A percentile compares a stretch with the other conserved stretches of the same genome.
phyloP scores from a whole-genome alignment of 208 protist genomes.

The Chromosphaera perkinsii region DNA sequence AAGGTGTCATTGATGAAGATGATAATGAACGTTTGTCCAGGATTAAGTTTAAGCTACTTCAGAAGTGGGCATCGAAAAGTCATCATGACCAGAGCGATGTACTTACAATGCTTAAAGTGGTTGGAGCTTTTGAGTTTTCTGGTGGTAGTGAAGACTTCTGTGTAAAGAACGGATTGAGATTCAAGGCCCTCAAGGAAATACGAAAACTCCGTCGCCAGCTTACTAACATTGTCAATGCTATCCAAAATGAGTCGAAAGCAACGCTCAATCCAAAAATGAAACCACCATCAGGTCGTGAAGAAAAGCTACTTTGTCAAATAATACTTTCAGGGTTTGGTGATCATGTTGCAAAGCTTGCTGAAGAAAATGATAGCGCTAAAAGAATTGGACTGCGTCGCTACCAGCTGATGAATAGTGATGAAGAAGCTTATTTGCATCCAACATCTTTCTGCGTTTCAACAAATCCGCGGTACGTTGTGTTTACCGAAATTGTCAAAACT shows the following conservation, averaged over 20 bases:
- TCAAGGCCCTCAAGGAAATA: conserved; percentile 55
- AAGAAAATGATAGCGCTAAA: background rate
- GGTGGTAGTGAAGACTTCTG: conserved; percentile 33
- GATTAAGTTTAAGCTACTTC: background rate
- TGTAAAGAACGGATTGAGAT: conserved; percentile 20
- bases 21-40: background rate
- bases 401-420: background rate
- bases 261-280: conserved; percentile 11
- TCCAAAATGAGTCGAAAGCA: background rate
- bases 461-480: background rate
- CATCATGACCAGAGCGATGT: conserved; percentile 32
- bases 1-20: background rate
- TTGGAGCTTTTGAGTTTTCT: conserved; percentile 43
- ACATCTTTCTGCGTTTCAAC: background rate
- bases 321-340: conserved; percentile 51
- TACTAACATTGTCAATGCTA: conserved; percentile 16
- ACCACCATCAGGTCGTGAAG: conserved; percentile 34
- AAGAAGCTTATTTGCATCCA: background rate
- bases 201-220: conserved; percentile 46
- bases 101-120: conserved; percentile 33
- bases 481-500: background rate
- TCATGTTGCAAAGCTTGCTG: conserved; percentile 43
- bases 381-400: background rate
- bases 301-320: conserved; percentile 46
- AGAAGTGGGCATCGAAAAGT: conserved; percentile 10